phyloP scores from a whole-genome alignment of 176 grass and related monocot species.

The Eremochloa ophiuroides region DNA sequence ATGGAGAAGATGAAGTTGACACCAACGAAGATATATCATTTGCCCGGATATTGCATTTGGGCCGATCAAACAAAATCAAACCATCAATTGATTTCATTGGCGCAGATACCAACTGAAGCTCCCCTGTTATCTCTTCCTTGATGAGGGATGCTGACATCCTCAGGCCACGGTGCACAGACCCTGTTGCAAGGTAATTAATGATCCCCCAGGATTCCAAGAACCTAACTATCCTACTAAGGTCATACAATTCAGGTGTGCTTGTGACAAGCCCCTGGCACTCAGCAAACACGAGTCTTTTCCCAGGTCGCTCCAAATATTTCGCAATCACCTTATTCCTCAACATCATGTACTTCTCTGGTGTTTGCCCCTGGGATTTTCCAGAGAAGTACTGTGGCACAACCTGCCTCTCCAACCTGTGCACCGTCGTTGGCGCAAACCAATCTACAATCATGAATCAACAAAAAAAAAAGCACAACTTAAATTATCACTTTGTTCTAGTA shows the following conservation, averaged over 20 bases:
- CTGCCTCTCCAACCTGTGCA: constrained; percentile 85
- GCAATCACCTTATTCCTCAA: constrained; percentile 89
- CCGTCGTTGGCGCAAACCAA: constrained; percentile 66
- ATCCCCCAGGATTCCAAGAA: constrained; percentile 95
- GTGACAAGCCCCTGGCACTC: constrained; percentile 84
- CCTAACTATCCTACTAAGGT: constrained; percentile 84
- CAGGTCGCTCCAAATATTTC: constrained; percentile 71
- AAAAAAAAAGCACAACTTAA: background rate
- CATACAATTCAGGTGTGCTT: constrained; percentile 71
- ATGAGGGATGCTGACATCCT: constrained; percentile 74
- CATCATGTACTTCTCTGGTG: constrained; percentile 67
- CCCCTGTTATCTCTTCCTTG: constrained; percentile 72
- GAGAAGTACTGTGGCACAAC: constrained; percentile 87
- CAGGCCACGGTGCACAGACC: constrained; percentile 66
- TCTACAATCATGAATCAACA: constrained; percentile 43
- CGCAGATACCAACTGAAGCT: constrained; percentile 75
- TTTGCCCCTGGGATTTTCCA: constrained; percentile 72
- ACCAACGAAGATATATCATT: constrained; percentile 49
- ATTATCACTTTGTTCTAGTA: background rate
- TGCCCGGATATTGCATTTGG: constrained; percentile 65
- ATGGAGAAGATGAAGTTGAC: constrained; percentile 33
- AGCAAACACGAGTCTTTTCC: constrained; percentile 65
- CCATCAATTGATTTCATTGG: constrained; percentile 94
- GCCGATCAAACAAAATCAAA: constrained; percentile 90
- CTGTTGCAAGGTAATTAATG: constrained; percentile 86